Evolutionary conservation across 805 yeast genomes (phyloP).

Genomic region (Starmera amethionina): DNA sequence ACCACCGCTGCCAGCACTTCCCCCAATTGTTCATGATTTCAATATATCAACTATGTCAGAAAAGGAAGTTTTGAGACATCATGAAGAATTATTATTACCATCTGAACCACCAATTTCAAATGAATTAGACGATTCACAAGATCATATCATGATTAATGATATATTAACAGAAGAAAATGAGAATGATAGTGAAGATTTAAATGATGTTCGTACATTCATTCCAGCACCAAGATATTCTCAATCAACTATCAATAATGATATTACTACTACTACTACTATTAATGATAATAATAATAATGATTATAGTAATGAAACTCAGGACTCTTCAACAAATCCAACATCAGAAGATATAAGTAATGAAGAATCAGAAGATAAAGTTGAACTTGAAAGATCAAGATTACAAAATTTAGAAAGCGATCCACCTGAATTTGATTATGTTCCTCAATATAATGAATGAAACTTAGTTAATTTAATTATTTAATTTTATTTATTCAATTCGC

Average conservation of each 20-base stretch:
- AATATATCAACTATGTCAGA: constrained; percentile 30
- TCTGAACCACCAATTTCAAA: constrained; percentile 33
- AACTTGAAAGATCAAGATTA: constrained; percentile 27
- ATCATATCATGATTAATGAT: no score
- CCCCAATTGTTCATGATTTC: neutral
- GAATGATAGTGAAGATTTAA: neutral
- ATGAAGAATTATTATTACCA: constrained; percentile 54
- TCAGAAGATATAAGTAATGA: no score
- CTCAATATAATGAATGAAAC: constrained; percentile 8
- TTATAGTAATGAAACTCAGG: neutral
- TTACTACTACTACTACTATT: neutral
- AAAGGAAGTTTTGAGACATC: constrained; percentile 42
- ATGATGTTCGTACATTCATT: neutral
- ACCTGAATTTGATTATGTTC: constrained; percentile 22
- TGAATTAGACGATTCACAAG: no score
- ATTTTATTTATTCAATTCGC: no score
- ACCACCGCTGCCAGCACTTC: neutral
- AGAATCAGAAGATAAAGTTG: constrained; percentile 26
- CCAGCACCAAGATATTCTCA: constrained; percentile 15
- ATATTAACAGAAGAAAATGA: neutral
- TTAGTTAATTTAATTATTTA: no score
- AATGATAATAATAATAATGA: neutral
- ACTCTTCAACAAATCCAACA: neutral
- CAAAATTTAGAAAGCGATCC: constrained; percentile 33
- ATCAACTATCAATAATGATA: neutral